These are phyloP conservation scores for Mycogone perniciosa DNA, from an alignment of 2,329 filamentous ascomycete species.

Conservation along the genomic window DNA sequence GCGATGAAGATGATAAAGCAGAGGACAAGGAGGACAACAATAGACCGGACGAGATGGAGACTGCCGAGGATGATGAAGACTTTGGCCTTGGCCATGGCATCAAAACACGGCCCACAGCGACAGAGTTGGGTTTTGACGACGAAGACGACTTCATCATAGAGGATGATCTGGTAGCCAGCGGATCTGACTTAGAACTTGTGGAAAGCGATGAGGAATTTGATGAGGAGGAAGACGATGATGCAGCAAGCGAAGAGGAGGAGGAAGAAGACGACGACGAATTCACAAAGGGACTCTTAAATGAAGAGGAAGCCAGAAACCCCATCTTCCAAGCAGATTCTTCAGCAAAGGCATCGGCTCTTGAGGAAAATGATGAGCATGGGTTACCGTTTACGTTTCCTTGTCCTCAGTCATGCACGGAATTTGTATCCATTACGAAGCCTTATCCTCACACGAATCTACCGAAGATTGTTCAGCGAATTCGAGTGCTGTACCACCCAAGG, in stretches of 20 bases:
- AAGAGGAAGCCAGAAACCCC: conserved; percentile 49
- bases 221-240: conserved; percentile 33
- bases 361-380: conserved; percentile 44
- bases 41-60: conserved; percentile 28
- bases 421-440: conserved; percentile 59
- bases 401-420: conserved; percentile 68
- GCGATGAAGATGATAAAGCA: conserved; percentile 49
- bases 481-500: conserved; percentile 86
- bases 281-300: conserved; percentile 59
- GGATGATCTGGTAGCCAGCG: conserved; percentile 78
- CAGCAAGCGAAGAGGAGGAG: conserved; percentile 37
- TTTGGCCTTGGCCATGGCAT: conserved; percentile 57
- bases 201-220: conserved; percentile 49
- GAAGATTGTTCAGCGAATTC: conserved; percentile 78
- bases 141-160: conserved; percentile 93
- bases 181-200: conserved; percentile 59
- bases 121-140: conserved; percentile 72
- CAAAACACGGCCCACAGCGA: conserved; percentile 48
- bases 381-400: conserved; percentile 83
- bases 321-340: conserved; percentile 44
- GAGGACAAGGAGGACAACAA: conserved; percentile 31
- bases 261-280: conserved; percentile 61
- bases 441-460: conserved; percentile 62
- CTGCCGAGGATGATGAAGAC: conserved; percentile 39
- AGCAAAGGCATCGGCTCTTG: conserved; percentile 27